Evolutionary conservation across 2,329 filamentous ascomycete genomes (phyloP), one percentile per base, ranked within the genome.

Genomic region (Stachybotrys echinatus): DNA sequence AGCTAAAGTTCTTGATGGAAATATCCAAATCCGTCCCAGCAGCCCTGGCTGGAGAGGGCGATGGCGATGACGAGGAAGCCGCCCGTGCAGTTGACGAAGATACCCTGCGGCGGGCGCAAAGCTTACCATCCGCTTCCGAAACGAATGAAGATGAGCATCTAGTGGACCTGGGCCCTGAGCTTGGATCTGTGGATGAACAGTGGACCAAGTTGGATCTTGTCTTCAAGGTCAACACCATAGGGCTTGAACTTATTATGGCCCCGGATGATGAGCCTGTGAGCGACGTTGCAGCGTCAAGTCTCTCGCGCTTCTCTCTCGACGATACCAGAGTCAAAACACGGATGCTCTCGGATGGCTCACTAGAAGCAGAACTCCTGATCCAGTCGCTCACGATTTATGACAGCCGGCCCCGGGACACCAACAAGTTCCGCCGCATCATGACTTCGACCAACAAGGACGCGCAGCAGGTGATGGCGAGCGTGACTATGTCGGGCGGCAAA

Each of bases 381-480:
- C 87, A 94, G 52, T 94, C 92, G 0, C 96, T 99, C 66, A 96
- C 91, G 0, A 96, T 97, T 56, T 83, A 89, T 50, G 94, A 99
- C 65, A 96, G 88, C 55, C 85, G 95, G n/a, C 85, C 84, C 5
- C 81, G 83, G 48, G 92, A 95, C 59, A 88, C 87, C 5, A 99
- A 96, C 74, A 96, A 95, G 64, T 99, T 95, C 77, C 84, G 91
- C 47, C 95, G 92, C 66, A 96, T 99, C 71, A 97, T 99, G 94
- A 92, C 92, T 2, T 85, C 95, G 49, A 91, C 92, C 62, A 97
- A 96, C 68, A 92, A 91, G 58, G 87, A 92, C 50, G 91, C 94
- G 43, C 92, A 97, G 66, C 95, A 99, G 60, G 92, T 99, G 62
- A 99, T 99, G 94, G 94, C 94, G 18, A 96, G 88, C 64, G 74